Conservation (phyloP, 805 yeast genomes). For the Wickerhamomyces rabaulensis region DNA sequence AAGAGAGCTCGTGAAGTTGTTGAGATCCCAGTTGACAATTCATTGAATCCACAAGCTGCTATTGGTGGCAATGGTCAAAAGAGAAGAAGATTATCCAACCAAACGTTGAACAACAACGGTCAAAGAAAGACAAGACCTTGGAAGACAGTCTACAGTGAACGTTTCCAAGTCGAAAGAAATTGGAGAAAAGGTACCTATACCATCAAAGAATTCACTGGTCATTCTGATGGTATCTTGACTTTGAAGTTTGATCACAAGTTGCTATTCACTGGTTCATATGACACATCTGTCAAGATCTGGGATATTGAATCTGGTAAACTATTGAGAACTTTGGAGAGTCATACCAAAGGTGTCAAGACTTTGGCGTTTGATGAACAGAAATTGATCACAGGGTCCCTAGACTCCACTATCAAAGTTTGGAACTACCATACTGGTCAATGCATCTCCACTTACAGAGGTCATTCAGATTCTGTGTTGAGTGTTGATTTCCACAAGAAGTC, state of each 20-base stretch:
- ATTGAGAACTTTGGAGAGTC: slow-evolving; percentile 79
- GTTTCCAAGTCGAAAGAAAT: slow-evolving; percentile 86
- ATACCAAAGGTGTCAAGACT: slow-evolving; percentile 79
- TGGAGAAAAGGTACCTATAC: slow-evolving; percentile 84
- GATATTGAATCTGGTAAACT: slow-evolving; percentile 75
- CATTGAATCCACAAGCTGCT: slow-evolving; percentile 3
- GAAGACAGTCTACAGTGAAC: slow-evolving; percentile 90
- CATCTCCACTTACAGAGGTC: slow-evolving; percentile 90
- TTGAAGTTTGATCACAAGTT: slow-evolving; percentile 77
- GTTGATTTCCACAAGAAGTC: slow-evolving; percentile 78
- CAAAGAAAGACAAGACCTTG: slow-evolving; percentile 68
- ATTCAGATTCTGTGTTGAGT: slow-evolving; percentile 76
- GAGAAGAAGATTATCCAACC: slow-evolving; percentile 24
- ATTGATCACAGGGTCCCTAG: slow-evolving; percentile 87
- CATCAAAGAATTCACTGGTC: slow-evolving; percentile 67
- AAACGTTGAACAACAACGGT: slow-evolving; percentile 15
- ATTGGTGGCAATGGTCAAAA: slow-evolving; percentile 22
- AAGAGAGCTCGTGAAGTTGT: slow-evolving; percentile 55
- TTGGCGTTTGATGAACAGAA: slow-evolving; percentile 84
- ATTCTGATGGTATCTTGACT: slow-evolving; percentile 83
- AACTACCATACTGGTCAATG: slow-evolving; percentile 93
- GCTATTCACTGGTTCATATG: slow-evolving; percentile 89
- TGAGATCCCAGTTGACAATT: slow-evolving; percentile 7
- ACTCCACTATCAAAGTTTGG: slow-evolving; percentile 92
- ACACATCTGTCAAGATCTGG: slow-evolving; percentile 91